Conservation (phyloP, 345 rosid species). For the Pistacia vera region DNA sequence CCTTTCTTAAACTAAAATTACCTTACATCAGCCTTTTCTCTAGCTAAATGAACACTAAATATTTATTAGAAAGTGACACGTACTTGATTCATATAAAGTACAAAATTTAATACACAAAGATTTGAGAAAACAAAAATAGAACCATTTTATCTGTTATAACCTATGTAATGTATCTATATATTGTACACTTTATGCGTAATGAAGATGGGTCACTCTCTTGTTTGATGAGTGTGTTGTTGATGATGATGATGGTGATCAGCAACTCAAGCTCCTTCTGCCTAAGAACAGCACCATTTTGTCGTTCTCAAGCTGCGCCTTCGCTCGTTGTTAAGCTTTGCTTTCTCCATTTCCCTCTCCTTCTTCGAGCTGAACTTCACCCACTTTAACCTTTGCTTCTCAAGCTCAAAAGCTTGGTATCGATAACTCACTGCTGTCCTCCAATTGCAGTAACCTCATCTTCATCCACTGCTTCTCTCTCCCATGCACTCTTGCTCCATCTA, state of each 20-base stretch:
- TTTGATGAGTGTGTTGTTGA: constrained; percentile 49
- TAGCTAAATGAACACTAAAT: not conserved
- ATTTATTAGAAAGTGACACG: not conserved
- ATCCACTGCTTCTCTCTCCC: constrained; percentile 98
- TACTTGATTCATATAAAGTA: not conserved
- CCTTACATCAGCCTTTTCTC: too few relatives aligned
- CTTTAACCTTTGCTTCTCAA: constrained; percentile 90
- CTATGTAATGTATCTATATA: not conserved
- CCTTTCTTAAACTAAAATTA: too few relatives aligned
- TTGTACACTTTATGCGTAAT: constrained; percentile 38
- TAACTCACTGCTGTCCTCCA: constrained; percentile 78
- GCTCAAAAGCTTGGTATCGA: constrained; percentile 61
- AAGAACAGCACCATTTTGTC: constrained; percentile 67
- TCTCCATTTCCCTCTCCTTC: constrained; percentile 98
- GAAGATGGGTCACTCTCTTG: constrained; percentile 66
- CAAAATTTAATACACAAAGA: not conserved
- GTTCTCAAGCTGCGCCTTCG: constrained; percentile 62
- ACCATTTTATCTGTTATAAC: not conserved
- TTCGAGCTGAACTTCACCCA: constrained; percentile 87
- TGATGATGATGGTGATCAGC: constrained; percentile 43
- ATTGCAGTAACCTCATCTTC: constrained; percentile 53
- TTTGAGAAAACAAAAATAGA: not conserved
- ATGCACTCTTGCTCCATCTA: constrained; percentile 54
- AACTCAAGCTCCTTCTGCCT: constrained; percentile 75
- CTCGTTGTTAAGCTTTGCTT: constrained; percentile 71